phyloP scores from a whole-genome alignment of 2,329 filamentous ascomycete species.

The Cladophialophora exuberans region DNA sequence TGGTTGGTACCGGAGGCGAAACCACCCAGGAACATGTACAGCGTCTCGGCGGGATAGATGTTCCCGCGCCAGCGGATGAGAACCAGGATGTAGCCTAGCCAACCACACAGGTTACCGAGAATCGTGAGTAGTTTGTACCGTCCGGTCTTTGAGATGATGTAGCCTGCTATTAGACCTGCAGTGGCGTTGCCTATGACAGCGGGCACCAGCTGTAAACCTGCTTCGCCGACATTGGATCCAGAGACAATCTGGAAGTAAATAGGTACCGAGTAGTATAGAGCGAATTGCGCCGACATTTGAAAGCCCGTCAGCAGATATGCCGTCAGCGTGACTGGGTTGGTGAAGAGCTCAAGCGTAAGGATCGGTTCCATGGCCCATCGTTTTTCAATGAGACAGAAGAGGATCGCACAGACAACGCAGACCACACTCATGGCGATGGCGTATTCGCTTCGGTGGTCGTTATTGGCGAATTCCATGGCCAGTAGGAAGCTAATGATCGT shows the following conservation, averaged over 20 bases:
- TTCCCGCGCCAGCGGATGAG: conserved; percentile 62
- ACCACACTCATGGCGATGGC: neutral
- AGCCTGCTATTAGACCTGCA: conserved; percentile 64
- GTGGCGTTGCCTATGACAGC: conserved; percentile 68
- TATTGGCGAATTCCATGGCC: conserved; percentile 51
- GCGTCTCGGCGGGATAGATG: conserved; percentile 58
- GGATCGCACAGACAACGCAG: conserved; percentile 11
- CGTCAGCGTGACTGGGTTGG: conserved; percentile 55
- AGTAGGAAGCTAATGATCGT: conserved; percentile 51
- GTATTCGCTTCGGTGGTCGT: neutral
- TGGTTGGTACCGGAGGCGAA: conserved; percentile 54
- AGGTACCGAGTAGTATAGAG: conserved; percentile 53
- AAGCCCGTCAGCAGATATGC: conserved; percentile 57
- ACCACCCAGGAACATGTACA: conserved; percentile 63
- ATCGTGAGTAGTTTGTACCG: conserved; percentile 61
- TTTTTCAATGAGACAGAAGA: conserved; percentile 39
- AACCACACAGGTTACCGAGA: conserved; percentile 54
- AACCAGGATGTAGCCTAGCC: conserved; percentile 57
- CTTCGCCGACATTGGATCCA: conserved; percentile 59
- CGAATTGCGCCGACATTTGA: conserved; percentile 62
- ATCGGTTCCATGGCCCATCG: conserved; percentile 41
- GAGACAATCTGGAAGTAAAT: conserved; percentile 71
- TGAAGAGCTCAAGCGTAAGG: conserved; percentile 42
- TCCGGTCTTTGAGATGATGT: conserved; percentile 61
- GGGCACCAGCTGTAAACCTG: conserved; percentile 66